These are phyloP conservation scores for Geotrichum restrictum DNA, from an alignment of 1,139 yeast species.

Conservation along the genomic window DNA sequence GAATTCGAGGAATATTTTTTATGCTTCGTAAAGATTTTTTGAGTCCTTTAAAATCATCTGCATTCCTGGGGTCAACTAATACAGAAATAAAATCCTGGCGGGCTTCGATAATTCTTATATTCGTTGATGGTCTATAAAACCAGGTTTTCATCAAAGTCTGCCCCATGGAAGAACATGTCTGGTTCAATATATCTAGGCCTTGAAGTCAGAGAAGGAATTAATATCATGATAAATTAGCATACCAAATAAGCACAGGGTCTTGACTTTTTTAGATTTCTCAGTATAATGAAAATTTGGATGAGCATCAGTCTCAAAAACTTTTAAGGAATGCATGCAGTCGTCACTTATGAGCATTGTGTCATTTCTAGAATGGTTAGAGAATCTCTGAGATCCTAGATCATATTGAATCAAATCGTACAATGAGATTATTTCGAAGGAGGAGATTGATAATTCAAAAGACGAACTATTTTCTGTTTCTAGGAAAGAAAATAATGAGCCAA, in stretches of 20 bases:
- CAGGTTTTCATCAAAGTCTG: conserved; percentile 36
- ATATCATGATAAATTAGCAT: not conserved
- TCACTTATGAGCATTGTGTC: conserved; percentile 37
- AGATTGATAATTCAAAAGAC: conserved; percentile 11
- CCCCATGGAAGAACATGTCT: conserved; percentile 37
- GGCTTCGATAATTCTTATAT: conserved; percentile 30
- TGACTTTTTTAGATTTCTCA: conserved; percentile 12
- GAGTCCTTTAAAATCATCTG: conserved; percentile 23
- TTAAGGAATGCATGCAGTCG: conserved; percentile 39
- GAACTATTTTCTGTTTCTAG: conserved; percentile 9
- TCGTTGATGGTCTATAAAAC: conserved; percentile 39
- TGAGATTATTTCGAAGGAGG: conserved; percentile 13
- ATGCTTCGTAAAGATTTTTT: conserved; percentile 29
- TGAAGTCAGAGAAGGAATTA: not conserved
- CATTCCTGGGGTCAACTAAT: conserved; percentile 29
- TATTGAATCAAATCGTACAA: conserved; percentile 8
- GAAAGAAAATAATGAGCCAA: conserved; percentile 17
- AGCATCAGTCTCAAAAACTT: conserved; percentile 31
- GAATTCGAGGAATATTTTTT: conserved; percentile 33
- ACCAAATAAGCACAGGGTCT: conserved; percentile 26
- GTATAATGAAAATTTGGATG: conserved; percentile 25
- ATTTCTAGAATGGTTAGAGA: conserved; percentile 7
- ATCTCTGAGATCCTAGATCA: not conserved
- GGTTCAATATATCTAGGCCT: conserved; percentile 23
- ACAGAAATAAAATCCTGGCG: conserved; percentile 36